phyloP scores from a whole-genome alignment of 169 alveolate species.

The Plasmodium relictum region DNA sequence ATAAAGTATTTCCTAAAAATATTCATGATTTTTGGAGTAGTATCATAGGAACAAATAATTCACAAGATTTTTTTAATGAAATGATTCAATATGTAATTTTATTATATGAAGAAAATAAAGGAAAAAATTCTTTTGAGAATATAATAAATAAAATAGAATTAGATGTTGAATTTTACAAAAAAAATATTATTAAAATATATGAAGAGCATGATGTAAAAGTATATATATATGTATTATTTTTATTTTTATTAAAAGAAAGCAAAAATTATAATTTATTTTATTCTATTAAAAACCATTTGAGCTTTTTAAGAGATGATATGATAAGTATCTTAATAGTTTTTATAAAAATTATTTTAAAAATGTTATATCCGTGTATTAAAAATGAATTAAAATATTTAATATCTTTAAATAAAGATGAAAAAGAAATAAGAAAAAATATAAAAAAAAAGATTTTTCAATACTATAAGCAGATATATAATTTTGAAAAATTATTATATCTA shows the following conservation, averaged over 20 bases:
- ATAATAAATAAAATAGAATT: constrained; percentile 15
- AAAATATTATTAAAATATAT: constrained; percentile 16
- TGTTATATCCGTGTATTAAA: constrained; percentile 17
- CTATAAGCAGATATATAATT: constrained; percentile 50
- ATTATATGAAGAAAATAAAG: background rate
- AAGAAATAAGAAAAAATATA: background rate
- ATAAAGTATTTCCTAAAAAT: constrained; percentile 24
- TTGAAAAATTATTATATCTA: constrained; percentile 45
- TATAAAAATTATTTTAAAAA: constrained; percentile 28
- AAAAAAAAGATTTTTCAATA: constrained; percentile 21
- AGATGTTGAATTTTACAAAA: constrained; percentile 13
- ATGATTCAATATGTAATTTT: constrained; percentile 13
- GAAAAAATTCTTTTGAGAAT: background rate
- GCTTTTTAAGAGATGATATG: constrained; percentile 52
- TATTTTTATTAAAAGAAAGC: constrained; percentile 32
- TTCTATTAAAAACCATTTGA: constrained; percentile 37
- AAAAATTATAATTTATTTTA: constrained; percentile 46
- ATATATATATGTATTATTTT: constrained; percentile 26
- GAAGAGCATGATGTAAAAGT: background rate
- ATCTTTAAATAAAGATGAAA: background rate
- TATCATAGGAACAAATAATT: background rate
- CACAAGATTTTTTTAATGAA: background rate
- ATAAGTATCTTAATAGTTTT: constrained; percentile 28
- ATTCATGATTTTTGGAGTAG: constrained; percentile 17
- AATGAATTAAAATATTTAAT: constrained; percentile 2